Conservation (phyloP, 2,329 filamentous ascomycete species). For the Myriosclerotinia curreyana region DNA sequence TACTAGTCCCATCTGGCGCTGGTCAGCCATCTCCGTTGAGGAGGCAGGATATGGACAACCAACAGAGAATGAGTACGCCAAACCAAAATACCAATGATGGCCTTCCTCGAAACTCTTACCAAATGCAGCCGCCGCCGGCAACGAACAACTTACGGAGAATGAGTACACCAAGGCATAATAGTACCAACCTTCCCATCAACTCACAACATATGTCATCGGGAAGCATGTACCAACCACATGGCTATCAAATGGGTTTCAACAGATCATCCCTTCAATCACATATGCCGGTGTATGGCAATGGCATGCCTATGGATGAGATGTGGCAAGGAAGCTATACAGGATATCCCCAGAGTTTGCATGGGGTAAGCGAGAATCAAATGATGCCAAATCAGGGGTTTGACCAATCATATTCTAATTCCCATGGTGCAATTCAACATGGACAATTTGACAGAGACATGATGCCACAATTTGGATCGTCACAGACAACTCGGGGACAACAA, state of each 20-base stretch:
- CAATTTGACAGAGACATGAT: too few relatives aligned
- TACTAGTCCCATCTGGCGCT: too few relatives aligned
- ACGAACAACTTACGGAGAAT: too few relatives aligned
- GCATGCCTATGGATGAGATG: too few relatives aligned
- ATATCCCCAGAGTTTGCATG: background rate
- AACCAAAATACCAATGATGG: too few relatives aligned
- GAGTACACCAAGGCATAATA: background rate
- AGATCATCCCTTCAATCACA: background rate
- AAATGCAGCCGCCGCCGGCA: too few relatives aligned
- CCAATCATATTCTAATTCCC: background rate
- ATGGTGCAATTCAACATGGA: background rate
- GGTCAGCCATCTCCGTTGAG: too few relatives aligned
- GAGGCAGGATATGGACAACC: background rate
- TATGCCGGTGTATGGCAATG: background rate
- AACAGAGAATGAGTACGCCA: background rate
- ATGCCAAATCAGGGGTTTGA: too few relatives aligned
- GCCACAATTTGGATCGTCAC: background rate
- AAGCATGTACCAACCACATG: background rate
- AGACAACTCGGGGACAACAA: background rate
- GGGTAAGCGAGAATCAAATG: background rate
- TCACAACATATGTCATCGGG: too few relatives aligned
- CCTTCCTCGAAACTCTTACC: too few relatives aligned
- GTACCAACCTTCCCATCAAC: too few relatives aligned
- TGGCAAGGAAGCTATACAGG: too few relatives aligned
- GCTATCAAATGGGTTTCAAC: background rate